phyloP scores from a whole-genome alignment of 768 basidiomycete genomes.

The Udeniomyces megalosporus region DNA sequence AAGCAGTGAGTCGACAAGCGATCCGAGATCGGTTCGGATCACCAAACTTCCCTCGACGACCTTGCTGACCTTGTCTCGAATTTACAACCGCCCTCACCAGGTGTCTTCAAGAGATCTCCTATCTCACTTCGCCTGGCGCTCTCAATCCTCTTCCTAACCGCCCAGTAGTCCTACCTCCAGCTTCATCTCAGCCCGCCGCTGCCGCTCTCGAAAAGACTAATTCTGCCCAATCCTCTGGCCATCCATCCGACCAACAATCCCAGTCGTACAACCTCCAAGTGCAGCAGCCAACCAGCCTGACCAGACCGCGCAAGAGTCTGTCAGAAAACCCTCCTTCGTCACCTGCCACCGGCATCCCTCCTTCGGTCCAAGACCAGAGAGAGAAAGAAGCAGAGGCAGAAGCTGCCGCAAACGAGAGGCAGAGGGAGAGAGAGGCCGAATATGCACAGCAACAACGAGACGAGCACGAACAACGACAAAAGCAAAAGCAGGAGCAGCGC shows the following conservation, averaged over 20 bases:
- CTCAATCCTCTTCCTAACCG: slow-evolving; percentile 91
- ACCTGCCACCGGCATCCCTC: slow-evolving; percentile 2
- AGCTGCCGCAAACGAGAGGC: not conserved
- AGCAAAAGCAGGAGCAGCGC: not conserved
- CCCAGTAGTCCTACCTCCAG: slow-evolving; percentile 31
- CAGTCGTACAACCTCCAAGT: not conserved
- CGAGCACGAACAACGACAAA: too few relatives aligned
- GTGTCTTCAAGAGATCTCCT: slow-evolving; percentile 94
- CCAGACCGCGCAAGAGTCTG: slow-evolving; percentile 5
- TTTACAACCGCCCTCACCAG: too few relatives aligned
- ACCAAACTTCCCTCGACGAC: too few relatives aligned
- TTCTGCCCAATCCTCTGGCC: not conserved
- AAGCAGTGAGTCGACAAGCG: slow-evolving; percentile 60
- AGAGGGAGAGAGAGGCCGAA: not conserved
- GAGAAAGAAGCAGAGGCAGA: not conserved
- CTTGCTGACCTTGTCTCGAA: slow-evolving; percentile 6
- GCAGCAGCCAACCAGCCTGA: not conserved
- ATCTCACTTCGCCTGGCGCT: slow-evolving; percentile 89
- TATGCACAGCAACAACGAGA: not conserved
- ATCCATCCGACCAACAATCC: not conserved
- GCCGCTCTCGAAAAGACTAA: not conserved
- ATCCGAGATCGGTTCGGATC: too few relatives aligned
- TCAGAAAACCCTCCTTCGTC: not conserved
- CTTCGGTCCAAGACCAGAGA: slow-evolving; percentile 6
- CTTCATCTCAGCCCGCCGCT: not conserved